Base-by-base conservation (phyloP, 148 eudicot genomes). In the Dysphania ambrosioides region DNA sequence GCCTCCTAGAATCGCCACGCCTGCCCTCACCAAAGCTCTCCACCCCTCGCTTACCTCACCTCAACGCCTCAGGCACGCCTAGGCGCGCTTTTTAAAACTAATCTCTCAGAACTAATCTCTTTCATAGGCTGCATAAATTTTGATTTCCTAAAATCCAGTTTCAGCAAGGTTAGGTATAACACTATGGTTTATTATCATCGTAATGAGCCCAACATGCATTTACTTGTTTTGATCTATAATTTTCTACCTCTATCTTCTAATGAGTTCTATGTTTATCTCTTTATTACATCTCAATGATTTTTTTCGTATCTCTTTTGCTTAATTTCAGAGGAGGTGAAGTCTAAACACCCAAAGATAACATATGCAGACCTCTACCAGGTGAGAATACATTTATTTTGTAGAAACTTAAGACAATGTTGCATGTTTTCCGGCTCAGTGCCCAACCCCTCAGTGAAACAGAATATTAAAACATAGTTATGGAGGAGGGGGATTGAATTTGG, bases 331-430 rank as follows among this genome's bases (percentile, higher is more conserved):
- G 91, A 89, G 82, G 89, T 96, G 80, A 96, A 96, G 87, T 73
- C 82, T 72, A 89, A 87, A 72, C 88, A 87, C 85, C 91, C 94
- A 41, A 92, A 83, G 87, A 88, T 96, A 66, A 90, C 97, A 31
- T 96, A 90, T 85, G 99, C 99, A 18, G 99, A 96, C 79, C 86
- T 96, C 36, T 96, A 92, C 82, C 99, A 96, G 99, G 99, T 96
- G 72, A 85, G 26, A 29, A 15, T 34, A n/a, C 27, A 27, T 53
- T 15, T 49, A 31, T 35, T 6, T 4, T n/a, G 5, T 35, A 3
- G 15, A 18, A 35, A 32, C 41, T 63, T 32, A 2, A 6, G 34
- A 21, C 12, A 63, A 63, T 32, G 41, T 63, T 19, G 15, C 34
- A 21, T 34, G 7, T 1, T 2, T 63, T 0, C 41, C 34, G 4